A percentile compares a stretch with the other conserved stretches of the same genome.
Evolutionary conservation across 441 rosid species (phyloP).

Genomic region (Erodium trifolium): DNA sequence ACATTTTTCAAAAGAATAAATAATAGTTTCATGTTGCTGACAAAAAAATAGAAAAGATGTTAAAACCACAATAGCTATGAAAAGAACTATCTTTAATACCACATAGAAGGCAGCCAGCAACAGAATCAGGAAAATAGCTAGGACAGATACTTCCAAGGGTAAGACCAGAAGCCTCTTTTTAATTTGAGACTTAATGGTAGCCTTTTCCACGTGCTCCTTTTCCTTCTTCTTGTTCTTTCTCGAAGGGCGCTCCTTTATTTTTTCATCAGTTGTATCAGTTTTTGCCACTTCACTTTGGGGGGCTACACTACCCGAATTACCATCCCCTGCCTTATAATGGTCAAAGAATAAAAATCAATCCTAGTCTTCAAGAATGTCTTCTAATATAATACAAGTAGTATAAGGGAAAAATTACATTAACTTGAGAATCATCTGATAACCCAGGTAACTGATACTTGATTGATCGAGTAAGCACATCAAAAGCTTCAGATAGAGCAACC

Average conservation of each 20-base stretch:
- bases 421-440: constrained; percentile 30
- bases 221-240: constrained; percentile 88
- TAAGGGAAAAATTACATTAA: constrained; percentile 38
- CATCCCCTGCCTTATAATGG: constrained; percentile 55
- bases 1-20: background rate
- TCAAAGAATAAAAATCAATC: constrained; percentile 20
- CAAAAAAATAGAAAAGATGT: constrained; percentile 2
- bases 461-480: constrained; percentile 77
- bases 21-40: background rate
- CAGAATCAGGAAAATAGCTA: constrained; percentile 76
- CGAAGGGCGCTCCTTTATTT: constrained; percentile 49
- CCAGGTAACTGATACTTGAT: constrained; percentile 82
- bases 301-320: constrained; percentile 29
- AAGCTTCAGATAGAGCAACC: constrained; percentile 94
- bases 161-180: constrained; percentile 74
- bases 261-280: constrained; percentile 46
- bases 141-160: constrained; percentile 67
- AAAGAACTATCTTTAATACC: constrained; percentile 37
- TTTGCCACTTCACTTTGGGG: constrained; percentile 42
- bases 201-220: constrained; percentile 34
- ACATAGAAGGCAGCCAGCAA: constrained; percentile 94
- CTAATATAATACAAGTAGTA: constrained; percentile 11
- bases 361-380: constrained; percentile 19
- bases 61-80: background rate
- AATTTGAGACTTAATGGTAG: constrained; percentile 39